Conservation (phyloP, 2,329 filamentous ascomycete species). For the Xylariaceae sp. region DNA sequence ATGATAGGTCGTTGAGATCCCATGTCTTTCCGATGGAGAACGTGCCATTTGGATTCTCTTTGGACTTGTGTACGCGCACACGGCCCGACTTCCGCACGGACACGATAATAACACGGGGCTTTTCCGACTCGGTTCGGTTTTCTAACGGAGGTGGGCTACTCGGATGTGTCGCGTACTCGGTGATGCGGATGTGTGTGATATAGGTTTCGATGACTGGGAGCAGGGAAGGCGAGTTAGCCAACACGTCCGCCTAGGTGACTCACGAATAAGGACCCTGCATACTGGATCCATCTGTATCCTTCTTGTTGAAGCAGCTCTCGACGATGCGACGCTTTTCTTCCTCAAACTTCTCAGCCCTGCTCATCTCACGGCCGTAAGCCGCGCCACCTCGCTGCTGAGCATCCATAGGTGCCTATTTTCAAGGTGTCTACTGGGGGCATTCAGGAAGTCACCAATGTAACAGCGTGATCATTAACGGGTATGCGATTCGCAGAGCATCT, state of each 20-base stretch:
- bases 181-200: constrained; percentile 92
- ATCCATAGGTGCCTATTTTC: constrained; percentile 26
- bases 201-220: constrained; percentile 77
- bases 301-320: constrained; percentile 89
- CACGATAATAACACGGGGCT: constrained; percentile 85
- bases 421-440: constrained; percentile 12
- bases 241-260: constrained; percentile 9
- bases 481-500: constrained; percentile 28
- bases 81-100: constrained; percentile 87
- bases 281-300: constrained; percentile 81
- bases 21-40: constrained; percentile 99
- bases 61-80: constrained; percentile 92
- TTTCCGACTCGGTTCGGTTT: constrained; percentile 68
- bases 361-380: constrained; percentile 35
- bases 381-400: constrained; percentile 31
- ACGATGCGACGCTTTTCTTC: constrained; percentile 94
- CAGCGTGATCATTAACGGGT: constrained; percentile 15
- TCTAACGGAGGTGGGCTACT: constrained; percentile 79
- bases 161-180: constrained; percentile 78
- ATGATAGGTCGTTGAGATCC: constrained; percentile 84
- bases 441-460: constrained; percentile 33
- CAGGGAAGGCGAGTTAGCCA: constrained; percentile 6
- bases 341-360: constrained; percentile 78
- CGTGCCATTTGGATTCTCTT: constrained; percentile 87
- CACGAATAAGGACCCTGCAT: constrained; percentile 37